phyloP scores from a whole-genome alignment of 2,329 filamentous ascomycete species.

The Chaetomium olivaceum region DNA sequence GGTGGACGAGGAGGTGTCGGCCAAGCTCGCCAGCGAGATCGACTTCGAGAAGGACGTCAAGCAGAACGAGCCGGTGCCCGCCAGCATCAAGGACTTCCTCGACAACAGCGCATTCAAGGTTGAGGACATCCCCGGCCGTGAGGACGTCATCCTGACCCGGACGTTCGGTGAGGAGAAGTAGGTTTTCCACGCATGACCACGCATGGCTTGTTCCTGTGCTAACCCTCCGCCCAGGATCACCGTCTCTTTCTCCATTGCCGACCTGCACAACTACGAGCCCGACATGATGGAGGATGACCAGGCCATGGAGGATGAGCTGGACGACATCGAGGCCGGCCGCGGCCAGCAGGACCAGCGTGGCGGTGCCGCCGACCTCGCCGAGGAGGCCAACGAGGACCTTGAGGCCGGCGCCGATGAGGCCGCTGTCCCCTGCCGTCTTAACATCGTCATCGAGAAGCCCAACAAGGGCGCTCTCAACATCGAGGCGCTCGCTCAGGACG shows the following conservation, averaged over 20 bases:
- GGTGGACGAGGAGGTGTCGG: conserved; percentile 76
- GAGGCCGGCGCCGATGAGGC: conserved; percentile 50
- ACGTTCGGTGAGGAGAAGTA: conserved; percentile 87
- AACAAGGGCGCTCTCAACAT: conserved; percentile 83
- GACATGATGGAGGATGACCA: conserved; percentile 58
- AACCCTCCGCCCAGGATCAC: conserved; percentile 47
- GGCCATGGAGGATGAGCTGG: conserved; percentile 54
- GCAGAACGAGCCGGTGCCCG: conserved; percentile 68
- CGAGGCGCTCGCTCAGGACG: conserved; percentile 83
- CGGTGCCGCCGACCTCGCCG: conserved; percentile 54
- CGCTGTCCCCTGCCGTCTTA: conserved; percentile 77
- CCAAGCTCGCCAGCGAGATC: conserved; percentile 84
- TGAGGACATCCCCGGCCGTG: conserved; percentile 77
- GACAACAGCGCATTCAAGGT: conserved; percentile 83
- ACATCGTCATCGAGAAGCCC: conserved; percentile 85
- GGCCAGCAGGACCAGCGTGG: conserved; percentile 55
- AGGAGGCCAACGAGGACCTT: conserved; percentile 51
- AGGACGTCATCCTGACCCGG: conserved; percentile 83
- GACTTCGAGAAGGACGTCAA: conserved; percentile 81
- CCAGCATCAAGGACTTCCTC: conserved; percentile 83
- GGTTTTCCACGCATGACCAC: conserved; percentile 37
- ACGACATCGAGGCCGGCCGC: conserved; percentile 48
- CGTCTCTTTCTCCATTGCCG: conserved; percentile 80
- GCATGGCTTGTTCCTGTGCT: not conserved
- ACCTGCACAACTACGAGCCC: conserved; percentile 68